phyloP scores from a whole-genome alignment of 805 yeast genomes.

The Kurtzmaniella cleridarum region DNA sequence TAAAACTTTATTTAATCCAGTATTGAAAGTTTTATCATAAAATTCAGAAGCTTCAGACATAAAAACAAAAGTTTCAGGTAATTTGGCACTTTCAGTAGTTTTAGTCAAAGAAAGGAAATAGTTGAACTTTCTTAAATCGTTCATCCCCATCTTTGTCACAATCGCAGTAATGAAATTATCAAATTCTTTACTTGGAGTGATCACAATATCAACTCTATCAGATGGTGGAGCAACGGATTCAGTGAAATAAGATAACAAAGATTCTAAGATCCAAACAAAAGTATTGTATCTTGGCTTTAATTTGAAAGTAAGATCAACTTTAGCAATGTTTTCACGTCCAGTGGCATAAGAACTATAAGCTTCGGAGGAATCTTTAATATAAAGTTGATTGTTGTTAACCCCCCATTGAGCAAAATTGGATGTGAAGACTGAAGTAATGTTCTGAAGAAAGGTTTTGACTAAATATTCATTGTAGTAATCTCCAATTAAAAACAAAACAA shows the following conservation, averaged over 20 bases:
- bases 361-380: constrained; percentile 59
- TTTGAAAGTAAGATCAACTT: constrained; percentile 54
- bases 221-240: constrained; percentile 49
- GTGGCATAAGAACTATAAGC: constrained; percentile 72
- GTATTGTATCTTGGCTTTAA: constrained; percentile 79
- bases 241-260: constrained; percentile 50
- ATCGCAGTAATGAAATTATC: constrained; percentile 78
- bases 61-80: constrained; percentile 74
- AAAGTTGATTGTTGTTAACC: constrained; percentile 37
- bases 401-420: constrained; percentile 81
- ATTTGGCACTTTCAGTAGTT: constrained; percentile 62
- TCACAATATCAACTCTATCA: constrained; percentile 57
- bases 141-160: constrained; percentile 82
- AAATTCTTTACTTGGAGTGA: constrained; percentile 48
- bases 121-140: constrained; percentile 63
- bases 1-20: constrained; percentile 32
- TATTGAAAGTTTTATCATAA: constrained; percentile 57
- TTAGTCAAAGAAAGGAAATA: constrained; percentile 82
- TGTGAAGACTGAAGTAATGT: constrained; percentile 47
- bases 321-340: constrained; percentile 76
- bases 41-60: constrained; percentile 88
- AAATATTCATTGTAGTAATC: constrained; percentile 48
- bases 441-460: constrained; percentile 50
- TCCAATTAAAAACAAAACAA: constrained; percentile 54
- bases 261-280: constrained; percentile 62